Evolutionary conservation across 75 land plant genomes (phyloP).

Genomic region (Selaginella moellendorffii): DNA sequence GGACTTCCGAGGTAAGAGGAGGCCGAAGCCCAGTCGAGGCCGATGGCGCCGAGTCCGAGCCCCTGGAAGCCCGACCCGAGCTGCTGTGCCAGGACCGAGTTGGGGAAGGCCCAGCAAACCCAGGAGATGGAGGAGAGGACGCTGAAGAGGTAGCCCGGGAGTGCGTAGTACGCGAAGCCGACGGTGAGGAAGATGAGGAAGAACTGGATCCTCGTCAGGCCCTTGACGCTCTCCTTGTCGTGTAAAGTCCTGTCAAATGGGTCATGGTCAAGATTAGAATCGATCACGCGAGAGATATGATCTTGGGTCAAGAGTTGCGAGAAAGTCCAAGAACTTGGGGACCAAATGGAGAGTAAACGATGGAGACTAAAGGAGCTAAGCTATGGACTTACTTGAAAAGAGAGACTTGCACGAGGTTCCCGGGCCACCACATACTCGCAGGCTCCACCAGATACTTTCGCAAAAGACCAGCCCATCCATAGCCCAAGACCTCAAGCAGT

Average conservation of each 20-base stretch:
- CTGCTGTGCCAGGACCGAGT: constrained; percentile 9
- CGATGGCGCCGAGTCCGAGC: constrained; percentile 21
- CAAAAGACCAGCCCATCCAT: not conserved
- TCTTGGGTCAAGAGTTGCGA: too few relatives aligned
- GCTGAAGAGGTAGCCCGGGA: constrained; percentile 1
- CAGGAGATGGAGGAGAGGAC: constrained; percentile 4
- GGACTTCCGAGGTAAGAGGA: constrained; percentile 25
- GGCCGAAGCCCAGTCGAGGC: constrained; percentile 21
- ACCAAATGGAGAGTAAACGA: too few relatives aligned
- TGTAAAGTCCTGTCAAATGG: constrained; percentile 3
- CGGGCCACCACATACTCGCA: constrained; percentile 7
- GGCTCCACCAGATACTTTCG: constrained; percentile 1
- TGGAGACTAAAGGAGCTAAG: too few relatives aligned
- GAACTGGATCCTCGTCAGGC: constrained; percentile 5
- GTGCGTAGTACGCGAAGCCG: constrained; percentile 1
- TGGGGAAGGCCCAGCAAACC: constrained; percentile 4
- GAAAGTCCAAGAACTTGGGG: too few relatives aligned
- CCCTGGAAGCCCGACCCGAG: constrained; percentile 26
- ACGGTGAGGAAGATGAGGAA: not conserved
- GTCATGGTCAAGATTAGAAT: not conserved
- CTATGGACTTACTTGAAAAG: constrained; percentile 1
- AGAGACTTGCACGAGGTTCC: constrained; percentile 6
- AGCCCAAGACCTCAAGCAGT: not conserved
- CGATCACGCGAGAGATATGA: not conserved
- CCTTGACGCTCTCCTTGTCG: not conserved